These are phyloP conservation scores for Rhododendron henanense DNA, from an alignment of 148 eudicot species.

Conservation along the genomic window DNA sequence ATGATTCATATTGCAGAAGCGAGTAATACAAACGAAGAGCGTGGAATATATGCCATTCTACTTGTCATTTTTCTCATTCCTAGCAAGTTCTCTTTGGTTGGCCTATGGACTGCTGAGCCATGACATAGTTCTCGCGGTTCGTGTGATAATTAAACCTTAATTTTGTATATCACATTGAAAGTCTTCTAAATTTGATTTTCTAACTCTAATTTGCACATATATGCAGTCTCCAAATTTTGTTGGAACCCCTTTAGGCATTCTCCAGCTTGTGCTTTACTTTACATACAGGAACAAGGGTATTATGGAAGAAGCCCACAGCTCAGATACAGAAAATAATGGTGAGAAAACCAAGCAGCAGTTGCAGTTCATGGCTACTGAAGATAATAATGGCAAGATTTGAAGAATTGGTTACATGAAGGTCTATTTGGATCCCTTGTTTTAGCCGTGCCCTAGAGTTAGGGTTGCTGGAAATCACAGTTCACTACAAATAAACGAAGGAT, in stretches of 20 bases:
- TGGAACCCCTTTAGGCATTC: conserved; percentile 43
- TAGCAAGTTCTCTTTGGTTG: conserved; percentile 64
- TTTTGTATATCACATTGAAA: not conserved
- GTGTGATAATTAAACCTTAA: conserved; percentile 14
- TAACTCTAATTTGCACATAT: conserved; percentile 5
- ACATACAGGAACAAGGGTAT: conserved; percentile 36
- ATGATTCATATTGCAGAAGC: conserved; percentile 43
- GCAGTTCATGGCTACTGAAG: conserved; percentile 22
- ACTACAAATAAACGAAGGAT: not conserved
- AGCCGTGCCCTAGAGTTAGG: not conserved
- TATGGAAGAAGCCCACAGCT: conserved; percentile 34
- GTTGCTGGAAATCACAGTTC: not conserved
- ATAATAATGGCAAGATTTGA: conserved; percentile 23
- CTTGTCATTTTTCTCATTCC: conserved; percentile 70
- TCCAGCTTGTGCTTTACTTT: conserved; percentile 55
- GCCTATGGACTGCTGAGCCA: conserved; percentile 70
- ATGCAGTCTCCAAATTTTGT: conserved; percentile 30
- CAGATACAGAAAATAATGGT: conserved; percentile 40
- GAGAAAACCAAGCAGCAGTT: conserved; percentile 22
- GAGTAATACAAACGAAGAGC: conserved; percentile 63
- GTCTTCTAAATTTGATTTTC: not conserved
- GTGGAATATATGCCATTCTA: conserved; percentile 76
- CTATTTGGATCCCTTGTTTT: not conserved
- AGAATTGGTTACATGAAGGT: not conserved
- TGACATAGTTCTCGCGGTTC: conserved; percentile 58